These are phyloP conservation scores for Raddia guianensis DNA, from an alignment of 176 grass and related monocot genomes.

Conservation along the genomic window DNA sequence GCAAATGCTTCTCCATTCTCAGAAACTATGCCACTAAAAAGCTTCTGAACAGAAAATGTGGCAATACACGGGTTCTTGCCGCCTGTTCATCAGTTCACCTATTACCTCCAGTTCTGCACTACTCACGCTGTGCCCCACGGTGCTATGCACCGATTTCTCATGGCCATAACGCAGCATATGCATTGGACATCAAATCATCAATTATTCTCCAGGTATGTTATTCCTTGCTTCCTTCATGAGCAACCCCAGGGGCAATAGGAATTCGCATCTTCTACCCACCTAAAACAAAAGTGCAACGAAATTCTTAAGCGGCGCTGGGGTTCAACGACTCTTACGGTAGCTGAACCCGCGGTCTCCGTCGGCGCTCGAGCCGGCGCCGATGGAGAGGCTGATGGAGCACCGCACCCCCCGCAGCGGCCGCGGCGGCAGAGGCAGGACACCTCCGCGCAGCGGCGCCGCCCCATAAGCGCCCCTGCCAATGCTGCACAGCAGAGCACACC, in stretches of 20 bases:
- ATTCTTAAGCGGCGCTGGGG: background rate
- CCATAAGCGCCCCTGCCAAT: conserved; percentile 34
- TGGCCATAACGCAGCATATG: background rate
- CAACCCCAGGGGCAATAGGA: conserved; percentile 17
- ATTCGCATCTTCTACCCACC: background rate
- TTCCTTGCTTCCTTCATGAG: conserved; percentile 27
- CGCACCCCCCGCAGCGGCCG: conserved; percentile 43
- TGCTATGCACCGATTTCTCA: background rate
- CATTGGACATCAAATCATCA: background rate
- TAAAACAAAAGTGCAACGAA: background rate
- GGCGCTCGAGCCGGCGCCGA: conserved; percentile 53
- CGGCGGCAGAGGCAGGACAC: conserved; percentile 37
- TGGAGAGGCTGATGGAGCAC: conserved; percentile 75
- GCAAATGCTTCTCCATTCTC: background rate
- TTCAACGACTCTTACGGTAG: conserved; percentile 49
- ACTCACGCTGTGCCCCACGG: background rate
- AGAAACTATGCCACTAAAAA: conserved; percentile 12
- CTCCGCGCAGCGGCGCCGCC: conserved; percentile 15
- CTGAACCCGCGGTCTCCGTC: conserved; percentile 52
- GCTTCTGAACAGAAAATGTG: background rate
- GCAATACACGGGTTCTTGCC: background rate
- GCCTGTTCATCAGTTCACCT: background rate
- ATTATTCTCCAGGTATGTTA: background rate
- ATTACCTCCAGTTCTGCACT: background rate
- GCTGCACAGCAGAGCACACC: conserved; percentile 4